phyloP scores from a whole-genome alignment of 257 asterid species.

The Eustoma russellianum region DNA sequence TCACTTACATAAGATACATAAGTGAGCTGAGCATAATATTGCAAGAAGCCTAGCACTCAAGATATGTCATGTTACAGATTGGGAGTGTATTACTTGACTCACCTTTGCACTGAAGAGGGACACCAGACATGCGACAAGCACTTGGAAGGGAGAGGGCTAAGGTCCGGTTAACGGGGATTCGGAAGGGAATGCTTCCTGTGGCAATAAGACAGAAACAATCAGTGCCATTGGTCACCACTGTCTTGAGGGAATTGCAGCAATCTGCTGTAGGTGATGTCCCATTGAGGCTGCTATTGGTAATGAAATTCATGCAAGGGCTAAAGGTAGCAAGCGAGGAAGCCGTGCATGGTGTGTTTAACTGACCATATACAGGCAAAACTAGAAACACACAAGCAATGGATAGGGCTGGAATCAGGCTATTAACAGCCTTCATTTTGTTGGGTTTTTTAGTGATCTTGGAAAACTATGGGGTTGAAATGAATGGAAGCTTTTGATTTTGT shows the following conservation, averaged over 20 bases:
- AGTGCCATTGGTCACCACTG: constrained; percentile 23
- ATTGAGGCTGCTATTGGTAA: constrained; percentile 32
- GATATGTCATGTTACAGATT: too few species aligned
- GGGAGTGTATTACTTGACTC: neutral
- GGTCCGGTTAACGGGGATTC: constrained; percentile 38
- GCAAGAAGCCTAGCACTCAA: too few species aligned
- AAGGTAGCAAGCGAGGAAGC: constrained; percentile 61
- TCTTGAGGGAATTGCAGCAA: constrained; percentile 39
- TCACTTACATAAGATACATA: neutral
- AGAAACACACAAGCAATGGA: constrained; percentile 12
- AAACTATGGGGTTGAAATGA: neutral
- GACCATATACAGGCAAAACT: constrained; percentile 18
- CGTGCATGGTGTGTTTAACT: constrained; percentile 32
- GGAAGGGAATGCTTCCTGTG: constrained; percentile 26
- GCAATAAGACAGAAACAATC: constrained; percentile 29
- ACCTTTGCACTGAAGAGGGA: constrained; percentile 72
- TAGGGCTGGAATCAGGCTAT: constrained; percentile 4
- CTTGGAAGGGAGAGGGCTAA: constrained; percentile 60
- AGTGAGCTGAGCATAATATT: neutral
- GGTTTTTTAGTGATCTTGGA: neutral
- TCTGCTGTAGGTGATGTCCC: constrained; percentile 42
- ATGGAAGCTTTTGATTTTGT: neutral
- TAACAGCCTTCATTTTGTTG: constrained; percentile 10
- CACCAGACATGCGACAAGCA: constrained; percentile 57
- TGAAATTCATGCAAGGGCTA: constrained; percentile 48